These are phyloP conservation scores for Posidonia oceanica DNA, from an alignment of 116 monocot species.

Conservation along the genomic window DNA sequence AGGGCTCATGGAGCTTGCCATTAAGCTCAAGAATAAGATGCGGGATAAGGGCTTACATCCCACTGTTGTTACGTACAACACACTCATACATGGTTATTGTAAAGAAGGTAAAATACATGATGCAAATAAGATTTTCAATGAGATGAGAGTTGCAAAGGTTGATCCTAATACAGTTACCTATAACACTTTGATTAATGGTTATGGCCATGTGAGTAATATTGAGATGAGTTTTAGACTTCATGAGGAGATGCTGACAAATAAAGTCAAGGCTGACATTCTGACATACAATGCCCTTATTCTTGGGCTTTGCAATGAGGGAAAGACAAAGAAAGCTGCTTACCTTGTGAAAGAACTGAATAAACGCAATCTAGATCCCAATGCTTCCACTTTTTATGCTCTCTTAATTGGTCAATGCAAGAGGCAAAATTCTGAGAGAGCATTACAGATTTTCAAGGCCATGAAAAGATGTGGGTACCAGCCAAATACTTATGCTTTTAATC, in stretches of 20 bases:
- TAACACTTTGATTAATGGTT: constrained; percentile 71
- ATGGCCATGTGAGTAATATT: constrained; percentile 24
- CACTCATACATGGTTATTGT: constrained; percentile 68
- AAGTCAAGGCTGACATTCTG: constrained; percentile 44
- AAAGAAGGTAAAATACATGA: constrained; percentile 64
- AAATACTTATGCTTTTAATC: constrained; percentile 32
- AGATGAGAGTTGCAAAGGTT: constrained; percentile 43
- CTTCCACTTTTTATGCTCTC: constrained; percentile 67
- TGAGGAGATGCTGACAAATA: constrained; percentile 63
- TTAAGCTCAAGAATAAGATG: constrained; percentile 57
- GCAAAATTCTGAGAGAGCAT: constrained; percentile 84
- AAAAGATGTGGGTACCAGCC: constrained; percentile 56
- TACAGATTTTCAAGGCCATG: constrained; percentile 76
- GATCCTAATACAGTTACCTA: constrained; percentile 51
- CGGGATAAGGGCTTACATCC: constrained; percentile 40
- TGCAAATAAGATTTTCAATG: constrained; percentile 55
- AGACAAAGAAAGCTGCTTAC: constrained; percentile 64
- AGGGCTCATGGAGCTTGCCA: constrained; percentile 28
- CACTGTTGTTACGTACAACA: constrained; percentile 61
- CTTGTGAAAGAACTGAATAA: constrained; percentile 55
- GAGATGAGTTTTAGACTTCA: constrained; percentile 54
- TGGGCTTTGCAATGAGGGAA: constrained; percentile 83
- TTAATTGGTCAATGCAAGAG: constrained; percentile 74
- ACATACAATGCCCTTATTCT: constrained; percentile 76
- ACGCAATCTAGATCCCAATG: constrained; percentile 46